Base-by-base conservation (phyloP, 1,284 basidiomycete species). In the Tetrapyrgos nigripes region DNA sequence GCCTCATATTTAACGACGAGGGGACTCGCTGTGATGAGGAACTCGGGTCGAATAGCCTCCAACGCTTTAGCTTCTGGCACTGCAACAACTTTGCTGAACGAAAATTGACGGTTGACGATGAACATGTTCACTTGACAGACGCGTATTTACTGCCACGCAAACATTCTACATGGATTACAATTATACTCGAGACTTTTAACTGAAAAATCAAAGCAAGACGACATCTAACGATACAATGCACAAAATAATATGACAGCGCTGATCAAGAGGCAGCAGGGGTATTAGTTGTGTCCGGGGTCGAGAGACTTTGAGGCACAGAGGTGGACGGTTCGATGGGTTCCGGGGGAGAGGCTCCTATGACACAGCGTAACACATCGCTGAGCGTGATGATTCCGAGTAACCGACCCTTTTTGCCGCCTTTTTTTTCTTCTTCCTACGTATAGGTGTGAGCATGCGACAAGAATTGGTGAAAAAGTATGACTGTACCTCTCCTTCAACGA, bases 321-420 rank as follows among this genome's bases (percentile, higher is more conserved):
- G 44, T 14, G 29, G 53, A 23, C 5, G 53, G 2, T 55, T 33
- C 27, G 27, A 19, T 14, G 4, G 44, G n/a, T 66, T 70, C 62
- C 63, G 68, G 48, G 66, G 55, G 57, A n/a, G 21, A n/a, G n/a
- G 83, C 83, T 48, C 92, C 93, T 53, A 97, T 92, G 59, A 97
- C 80, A 69, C 96, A 94, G 43, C 89, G 85, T 64, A 98, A 79
- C 35, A 98, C 93, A 72, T 98, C 96, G 70, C 92, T 94, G 59
- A 97, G 80, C 8, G 93, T 94, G 71, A 98, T 93, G 66, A 97
- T 88, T 0, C 96, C 96, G 29, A 96, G 77, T 5, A 98, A 77
- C 5, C 92, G 83, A 1, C 95, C 95, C 73, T 93, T 93, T 76
- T 86, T 91, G 9, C 92, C 89, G 35, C 84, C 91, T 73, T 74